These are phyloP conservation scores for Colletotrichum gigasporum DNA, from an alignment of 2,329 filamentous ascomycete species.

Conservation along the genomic window DNA sequence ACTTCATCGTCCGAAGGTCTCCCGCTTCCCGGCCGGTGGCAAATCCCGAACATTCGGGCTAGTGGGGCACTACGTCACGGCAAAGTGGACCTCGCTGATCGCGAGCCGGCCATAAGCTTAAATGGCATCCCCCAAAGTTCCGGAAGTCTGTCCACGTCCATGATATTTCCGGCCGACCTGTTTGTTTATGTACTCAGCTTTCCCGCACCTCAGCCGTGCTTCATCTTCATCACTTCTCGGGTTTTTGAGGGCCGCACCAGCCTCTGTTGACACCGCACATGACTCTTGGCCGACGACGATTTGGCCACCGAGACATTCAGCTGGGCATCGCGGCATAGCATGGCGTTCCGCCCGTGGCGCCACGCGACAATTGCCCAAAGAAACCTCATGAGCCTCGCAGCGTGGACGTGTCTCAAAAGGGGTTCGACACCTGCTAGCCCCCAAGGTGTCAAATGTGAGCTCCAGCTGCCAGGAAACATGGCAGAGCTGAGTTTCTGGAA, in stretches of 20 bases:
- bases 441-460: background rate
- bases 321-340: background rate
- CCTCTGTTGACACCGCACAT: background rate
- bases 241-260: too few relatives aligned
- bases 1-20: slow-evolving; percentile 14
- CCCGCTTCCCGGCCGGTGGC: slow-evolving; percentile 7
- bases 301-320: background rate
- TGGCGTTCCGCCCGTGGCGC: background rate
- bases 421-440: background rate
- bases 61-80: slow-evolving; percentile 28
- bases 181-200: background rate
- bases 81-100: background rate
- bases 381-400: background rate
- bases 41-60: slow-evolving; percentile 14
- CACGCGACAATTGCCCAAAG: background rate
- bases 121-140: slow-evolving; percentile 1
- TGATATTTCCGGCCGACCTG: background rate
- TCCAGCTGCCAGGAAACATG: background rate
- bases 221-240: background rate
- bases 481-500: background rate
- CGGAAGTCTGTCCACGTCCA: background rate
- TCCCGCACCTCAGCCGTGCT: background rate
- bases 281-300: background rate
- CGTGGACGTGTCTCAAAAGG: background rate
- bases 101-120: slow-evolving; percentile 5